phyloP scores from a whole-genome alignment of 805 yeast genomes.

The Brettanomyces bruxellensis region DNA sequence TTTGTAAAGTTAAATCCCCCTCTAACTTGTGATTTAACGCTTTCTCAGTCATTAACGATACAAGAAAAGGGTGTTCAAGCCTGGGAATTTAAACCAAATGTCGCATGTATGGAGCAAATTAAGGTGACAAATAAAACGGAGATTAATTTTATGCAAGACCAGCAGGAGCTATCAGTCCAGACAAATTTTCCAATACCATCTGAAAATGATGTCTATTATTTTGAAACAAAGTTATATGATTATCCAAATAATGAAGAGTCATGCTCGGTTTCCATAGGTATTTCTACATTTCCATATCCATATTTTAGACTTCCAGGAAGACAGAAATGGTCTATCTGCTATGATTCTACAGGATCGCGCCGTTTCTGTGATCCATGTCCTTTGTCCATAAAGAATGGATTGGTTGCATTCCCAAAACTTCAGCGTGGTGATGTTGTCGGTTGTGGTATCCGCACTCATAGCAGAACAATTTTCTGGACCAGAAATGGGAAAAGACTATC shows the following conservation, averaged over 20 bases:
- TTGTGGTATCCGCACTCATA: slow-evolving; percentile 72
- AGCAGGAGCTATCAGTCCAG: slow-evolving; percentile 39
- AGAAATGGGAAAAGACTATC: slow-evolving; percentile 85
- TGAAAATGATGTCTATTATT: slow-evolving; percentile 78
- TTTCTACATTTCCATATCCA: slow-evolving; percentile 86
- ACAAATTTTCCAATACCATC: slow-evolving; percentile 82
- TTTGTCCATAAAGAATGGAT: slow-evolving; percentile 31
- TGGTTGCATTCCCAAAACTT: slow-evolving; percentile 46
- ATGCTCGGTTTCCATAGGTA: slow-evolving; percentile 56
- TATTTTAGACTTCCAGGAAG: slow-evolving; percentile 89
- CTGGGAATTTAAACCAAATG: slow-evolving; percentile 71
- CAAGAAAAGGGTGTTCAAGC: slow-evolving; percentile 87
- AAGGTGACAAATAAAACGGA: slow-evolving; percentile 59
- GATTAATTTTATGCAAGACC: slow-evolving; percentile 40
- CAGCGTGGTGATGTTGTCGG: slow-evolving; percentile 90
- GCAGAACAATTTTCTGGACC: slow-evolving; percentile 88
- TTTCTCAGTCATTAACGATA: slow-evolving; percentile 55
- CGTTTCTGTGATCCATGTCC: slow-evolving; percentile 72
- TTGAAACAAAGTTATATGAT: slow-evolving; percentile 78
- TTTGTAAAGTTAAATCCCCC: slow-evolving; percentile 33
- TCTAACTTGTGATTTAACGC: slow-evolving; percentile 22
- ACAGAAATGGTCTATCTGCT: slow-evolving; percentile 76
- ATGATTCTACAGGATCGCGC: slow-evolving; percentile 77
- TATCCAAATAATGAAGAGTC: slow-evolving; percentile 40
- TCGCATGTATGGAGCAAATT: slow-evolving; percentile 45